Evolutionary conservation across 352 stramenopile genomes (phyloP), one percentile per base, ranked within the genome.

Genomic region (Thalassiosira hispida): DNA sequence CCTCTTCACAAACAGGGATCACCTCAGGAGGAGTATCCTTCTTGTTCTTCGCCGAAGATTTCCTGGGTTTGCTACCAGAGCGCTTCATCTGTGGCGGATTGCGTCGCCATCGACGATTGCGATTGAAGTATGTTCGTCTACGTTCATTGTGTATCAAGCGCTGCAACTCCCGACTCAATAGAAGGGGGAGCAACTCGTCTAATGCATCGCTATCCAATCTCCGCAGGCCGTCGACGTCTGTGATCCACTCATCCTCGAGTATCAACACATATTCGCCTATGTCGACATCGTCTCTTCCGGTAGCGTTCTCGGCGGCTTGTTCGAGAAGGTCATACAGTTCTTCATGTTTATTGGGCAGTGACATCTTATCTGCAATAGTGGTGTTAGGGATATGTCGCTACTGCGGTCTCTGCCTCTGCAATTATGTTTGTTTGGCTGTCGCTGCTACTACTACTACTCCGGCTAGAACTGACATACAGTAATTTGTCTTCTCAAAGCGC

Each of bases 161-260:
- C 51, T 59, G 51, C 51, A 59, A 27, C 16, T 59, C 51, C 51
- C 16, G 51, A 16, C 51, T 59, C 14, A 59, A 38, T 16, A 59
- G 27, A 31, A 18, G 51, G 11, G 51, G 51, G 7, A 59, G 51
- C 51, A 59, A 38, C 14, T 59, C 51, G 51, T 59, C 51, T 9
- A 59, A 18, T 2, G 51, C 51, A 38, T 18, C 11, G 11, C 7
- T 1, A n/a, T 59, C 51, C 51, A 59, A 38, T 38, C 51, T 31
- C n/a, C 51, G 51, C 14, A 59, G 14, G 51, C 4, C 4, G 23
- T 59, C 51, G 2, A 59, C 51, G 14, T 59, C 51, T 16, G 27
- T 59, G 51, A 59, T 59, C 51, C 51, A 59, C n/a, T 59, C 51
- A 18, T 59, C 51, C n/a, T 59, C 27, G 23, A 59, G 51, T 5